These are phyloP conservation scores for Funneliformis geosporum DNA, from an alignment of 192 early-diverging fungal genomes.

Conservation along the genomic window DNA sequence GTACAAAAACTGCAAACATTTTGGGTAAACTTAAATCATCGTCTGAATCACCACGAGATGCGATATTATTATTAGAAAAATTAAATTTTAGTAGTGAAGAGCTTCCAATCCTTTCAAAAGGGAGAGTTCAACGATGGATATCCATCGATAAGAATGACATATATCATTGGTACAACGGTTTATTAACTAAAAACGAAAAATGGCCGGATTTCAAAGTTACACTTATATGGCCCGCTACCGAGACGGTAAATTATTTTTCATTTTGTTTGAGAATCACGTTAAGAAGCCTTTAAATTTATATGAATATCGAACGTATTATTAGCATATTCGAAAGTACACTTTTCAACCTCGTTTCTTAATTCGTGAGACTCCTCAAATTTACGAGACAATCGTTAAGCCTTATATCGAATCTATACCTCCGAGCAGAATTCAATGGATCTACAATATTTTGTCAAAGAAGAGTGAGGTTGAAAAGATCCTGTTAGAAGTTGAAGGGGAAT, in stretches of 20 bases:
- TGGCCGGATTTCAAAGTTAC: conserved; percentile 60
- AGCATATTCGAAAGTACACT: conserved; percentile 75
- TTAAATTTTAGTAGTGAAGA: conserved; percentile 43
- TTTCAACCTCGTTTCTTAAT: conserved; percentile 60
- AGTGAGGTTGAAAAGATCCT: conserved; percentile 69
- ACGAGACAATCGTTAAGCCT: conserved; percentile 51
- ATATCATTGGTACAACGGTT: conserved; percentile 63
- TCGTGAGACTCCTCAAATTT: conserved; percentile 65
- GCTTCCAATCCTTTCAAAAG: conserved; percentile 35
- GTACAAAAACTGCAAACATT: conserved; percentile 13
- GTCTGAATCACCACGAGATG: neutral
- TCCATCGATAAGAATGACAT: conserved; percentile 64
- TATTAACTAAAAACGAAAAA: conserved; percentile 28
- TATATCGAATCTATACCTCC: conserved; percentile 64
- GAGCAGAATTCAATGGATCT: conserved; percentile 72
- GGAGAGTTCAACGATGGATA: conserved; percentile 38
- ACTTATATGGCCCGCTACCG: conserved; percentile 65
- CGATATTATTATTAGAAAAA: conserved; percentile 55
- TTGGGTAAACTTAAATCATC: neutral
- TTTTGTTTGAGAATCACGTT: neutral
- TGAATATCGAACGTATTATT: conserved; percentile 20
- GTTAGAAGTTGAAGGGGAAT: conserved; percentile 56
- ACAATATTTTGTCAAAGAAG: conserved; percentile 70
- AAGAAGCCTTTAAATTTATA: neutral
- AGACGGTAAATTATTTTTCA: conserved; percentile 39